phyloP scores from a whole-genome alignment of 177 flowering plant species.

The Vitis hybrid region DNA sequence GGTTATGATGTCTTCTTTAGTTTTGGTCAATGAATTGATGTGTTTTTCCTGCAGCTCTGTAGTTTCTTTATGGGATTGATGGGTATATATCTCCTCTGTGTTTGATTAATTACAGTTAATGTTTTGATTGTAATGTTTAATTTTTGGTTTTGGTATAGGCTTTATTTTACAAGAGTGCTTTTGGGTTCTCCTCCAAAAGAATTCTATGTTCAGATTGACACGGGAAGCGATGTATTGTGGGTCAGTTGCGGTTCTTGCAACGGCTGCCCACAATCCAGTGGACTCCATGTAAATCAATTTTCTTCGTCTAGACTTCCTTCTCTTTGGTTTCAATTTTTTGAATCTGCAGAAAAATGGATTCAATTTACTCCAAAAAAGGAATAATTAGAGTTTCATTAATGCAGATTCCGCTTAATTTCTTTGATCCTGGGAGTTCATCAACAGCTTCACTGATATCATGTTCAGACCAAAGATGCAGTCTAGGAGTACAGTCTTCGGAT shows the following conservation, averaged over 20 bases:
- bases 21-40: neutral
- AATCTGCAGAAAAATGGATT: neutral
- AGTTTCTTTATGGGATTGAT: neutral
- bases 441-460: slow-evolving; percentile 64
- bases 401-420: slow-evolving; percentile 74
- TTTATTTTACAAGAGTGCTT: slow-evolving; percentile 75
- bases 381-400: neutral
- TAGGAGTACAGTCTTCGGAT: slow-evolving; percentile 60
- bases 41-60: neutral
- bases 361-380: neutral
- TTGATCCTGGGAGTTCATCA: slow-evolving; percentile 68
- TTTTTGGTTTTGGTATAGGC: slow-evolving; percentile 40
- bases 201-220: slow-evolving; percentile 89
- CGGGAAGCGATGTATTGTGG: slow-evolving; percentile 98
- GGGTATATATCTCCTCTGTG: neutral
- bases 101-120: neutral
- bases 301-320: neutral
- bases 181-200: slow-evolving; percentile 85
- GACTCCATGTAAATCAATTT: slow-evolving; percentile 59
- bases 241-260: slow-evolving; percentile 75
- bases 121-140: neutral
- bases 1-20: slow-evolving; percentile 1
- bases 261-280: slow-evolving; percentile 82
- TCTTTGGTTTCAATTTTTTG: neutral
- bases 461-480: slow-evolving; percentile 59